Percentiles rank a stretch among this genome's conserved stretches.
phyloP scores from a whole-genome alignment of 2,329 filamentous ascomycete species.

The Monilinia aucupariae region DNA sequence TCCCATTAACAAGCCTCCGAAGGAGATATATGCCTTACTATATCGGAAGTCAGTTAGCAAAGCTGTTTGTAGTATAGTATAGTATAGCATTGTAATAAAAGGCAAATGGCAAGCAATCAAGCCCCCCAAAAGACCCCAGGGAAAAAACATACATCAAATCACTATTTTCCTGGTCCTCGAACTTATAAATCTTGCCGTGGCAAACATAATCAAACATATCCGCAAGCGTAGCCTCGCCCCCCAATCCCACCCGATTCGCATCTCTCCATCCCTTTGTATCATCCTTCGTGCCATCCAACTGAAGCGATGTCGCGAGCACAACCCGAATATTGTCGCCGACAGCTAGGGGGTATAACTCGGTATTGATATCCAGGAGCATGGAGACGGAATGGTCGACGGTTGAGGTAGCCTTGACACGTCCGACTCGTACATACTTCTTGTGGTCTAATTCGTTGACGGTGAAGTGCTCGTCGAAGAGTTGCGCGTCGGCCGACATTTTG shows the following conservation, averaged over 20 bases:
- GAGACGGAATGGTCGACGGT: conserved; percentile 62
- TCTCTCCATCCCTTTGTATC: conserved; percentile 79
- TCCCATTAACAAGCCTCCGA: conserved; percentile 84
- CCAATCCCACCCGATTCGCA: conserved; percentile 48
- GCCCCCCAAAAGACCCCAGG: background rate
- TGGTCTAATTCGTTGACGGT: conserved; percentile 72
- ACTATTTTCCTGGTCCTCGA: conserved; percentile 72
- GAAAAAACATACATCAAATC: conserved; percentile 74
- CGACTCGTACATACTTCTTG: conserved; percentile 91
- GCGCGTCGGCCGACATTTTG: conserved; percentile 66
- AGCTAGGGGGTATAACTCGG: conserved; percentile 76
- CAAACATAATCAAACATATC: conserved; percentile 86
- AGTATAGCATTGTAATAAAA: background rate
- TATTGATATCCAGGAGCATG: conserved; percentile 89
- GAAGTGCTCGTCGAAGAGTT: conserved; percentile 92
- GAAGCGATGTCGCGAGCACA: conserved; percentile 77
- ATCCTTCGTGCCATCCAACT: conserved; percentile 78
- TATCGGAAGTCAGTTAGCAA: conserved; percentile 19
- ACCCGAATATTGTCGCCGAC: conserved; percentile 73
- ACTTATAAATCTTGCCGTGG: conserved; percentile 83
- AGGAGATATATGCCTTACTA: conserved; percentile 91
- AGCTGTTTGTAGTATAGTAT: background rate
- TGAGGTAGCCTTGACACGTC: conserved; percentile 73
- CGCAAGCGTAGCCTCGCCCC: conserved; percentile 57
- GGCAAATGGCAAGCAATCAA: background rate